phyloP scores from a whole-genome alignment of 2,329 filamentous ascomycete genomes.

The Diplocarpon rosae region DNA sequence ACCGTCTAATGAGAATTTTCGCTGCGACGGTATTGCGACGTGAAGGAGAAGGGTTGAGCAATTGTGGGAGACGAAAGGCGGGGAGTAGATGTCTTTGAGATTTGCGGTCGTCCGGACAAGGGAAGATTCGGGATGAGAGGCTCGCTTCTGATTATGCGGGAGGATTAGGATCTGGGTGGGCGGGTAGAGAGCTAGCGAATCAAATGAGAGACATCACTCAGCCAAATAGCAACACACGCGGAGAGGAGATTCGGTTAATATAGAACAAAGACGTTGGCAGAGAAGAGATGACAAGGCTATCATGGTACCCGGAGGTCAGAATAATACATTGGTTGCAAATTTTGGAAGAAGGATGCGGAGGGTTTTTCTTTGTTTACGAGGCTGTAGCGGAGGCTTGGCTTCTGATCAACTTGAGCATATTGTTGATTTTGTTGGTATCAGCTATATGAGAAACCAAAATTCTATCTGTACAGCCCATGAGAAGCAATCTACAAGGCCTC shows the following conservation, averaged over 20 bases:
- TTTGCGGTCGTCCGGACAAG: not conserved
- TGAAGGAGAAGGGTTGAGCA: no score
- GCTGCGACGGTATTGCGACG: no score
- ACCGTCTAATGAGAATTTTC: no score
- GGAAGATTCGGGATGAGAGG: slow-evolving; percentile 6
- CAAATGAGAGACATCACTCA: slow-evolving; percentile 1
- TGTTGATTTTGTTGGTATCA: no score
- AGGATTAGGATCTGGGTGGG: slow-evolving; percentile 6
- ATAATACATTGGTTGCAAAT: no score
- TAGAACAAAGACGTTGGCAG: slow-evolving; percentile 1
- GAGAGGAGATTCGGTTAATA: not conserved
- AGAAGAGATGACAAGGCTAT: not conserved
- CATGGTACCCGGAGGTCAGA: not conserved
- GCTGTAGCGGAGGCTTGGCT: no score
- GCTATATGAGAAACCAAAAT: no score
- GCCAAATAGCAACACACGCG: not conserved
- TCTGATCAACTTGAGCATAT: no score
- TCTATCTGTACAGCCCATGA: no score
- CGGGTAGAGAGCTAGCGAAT: slow-evolving; percentile 3
- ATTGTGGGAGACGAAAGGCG: not conserved
- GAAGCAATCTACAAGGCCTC: no score
- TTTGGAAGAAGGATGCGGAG: no score
- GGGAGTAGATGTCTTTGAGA: not conserved
- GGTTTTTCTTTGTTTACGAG: no score
- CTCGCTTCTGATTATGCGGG: slow-evolving; percentile 10